phyloP scores from a whole-genome alignment of 2,329 filamentous ascomycete species.

The Eurotiales sp. region DNA sequence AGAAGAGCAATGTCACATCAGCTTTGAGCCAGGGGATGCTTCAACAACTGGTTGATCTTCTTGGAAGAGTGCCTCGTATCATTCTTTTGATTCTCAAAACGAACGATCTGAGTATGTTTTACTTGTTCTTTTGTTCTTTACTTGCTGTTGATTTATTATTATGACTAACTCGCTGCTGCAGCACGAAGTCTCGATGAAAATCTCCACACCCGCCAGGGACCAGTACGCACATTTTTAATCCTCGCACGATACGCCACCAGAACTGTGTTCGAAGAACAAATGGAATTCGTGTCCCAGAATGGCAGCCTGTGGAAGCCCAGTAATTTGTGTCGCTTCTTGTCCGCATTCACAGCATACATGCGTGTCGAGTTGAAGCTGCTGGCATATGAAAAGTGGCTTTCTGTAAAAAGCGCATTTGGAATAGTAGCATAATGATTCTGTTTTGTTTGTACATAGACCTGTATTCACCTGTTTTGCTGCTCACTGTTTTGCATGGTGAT shows the following conservation, averaged over 20 bases:
- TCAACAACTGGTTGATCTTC: conserved; percentile 79
- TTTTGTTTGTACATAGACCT: background rate
- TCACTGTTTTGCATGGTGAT: too few relatives aligned
- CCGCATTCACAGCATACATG: conserved; percentile 52
- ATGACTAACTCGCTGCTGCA: conserved; percentile 23
- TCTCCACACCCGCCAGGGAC: conserved; percentile 53
- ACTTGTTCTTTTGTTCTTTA: background rate
- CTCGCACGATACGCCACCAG: conserved; percentile 61
- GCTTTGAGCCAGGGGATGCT: conserved; percentile 85
- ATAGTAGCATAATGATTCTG: conserved; percentile 6
- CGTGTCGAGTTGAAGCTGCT: conserved; percentile 56
- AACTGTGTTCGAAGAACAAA: conserved; percentile 59
- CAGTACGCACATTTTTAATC: conserved; percentile 61
- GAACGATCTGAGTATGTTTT: conserved; percentile 80
- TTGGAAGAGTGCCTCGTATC: conserved; percentile 84
- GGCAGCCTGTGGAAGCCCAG: conserved; percentile 51
- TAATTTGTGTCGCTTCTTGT: conserved; percentile 50
- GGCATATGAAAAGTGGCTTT: conserved; percentile 56
- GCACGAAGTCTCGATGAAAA: conserved; percentile 88
- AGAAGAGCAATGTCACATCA: conserved; percentile 81
- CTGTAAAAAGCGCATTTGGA: conserved; percentile 45
- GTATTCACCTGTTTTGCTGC: background rate
- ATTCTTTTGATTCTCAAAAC: conserved; percentile 96
- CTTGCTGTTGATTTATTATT: too few relatives aligned
- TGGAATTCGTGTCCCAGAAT: conserved; percentile 47